phyloP scores from a whole-genome alignment of 2,329 filamentous ascomycete genomes.

The Metarhizium brunneum region DNA sequence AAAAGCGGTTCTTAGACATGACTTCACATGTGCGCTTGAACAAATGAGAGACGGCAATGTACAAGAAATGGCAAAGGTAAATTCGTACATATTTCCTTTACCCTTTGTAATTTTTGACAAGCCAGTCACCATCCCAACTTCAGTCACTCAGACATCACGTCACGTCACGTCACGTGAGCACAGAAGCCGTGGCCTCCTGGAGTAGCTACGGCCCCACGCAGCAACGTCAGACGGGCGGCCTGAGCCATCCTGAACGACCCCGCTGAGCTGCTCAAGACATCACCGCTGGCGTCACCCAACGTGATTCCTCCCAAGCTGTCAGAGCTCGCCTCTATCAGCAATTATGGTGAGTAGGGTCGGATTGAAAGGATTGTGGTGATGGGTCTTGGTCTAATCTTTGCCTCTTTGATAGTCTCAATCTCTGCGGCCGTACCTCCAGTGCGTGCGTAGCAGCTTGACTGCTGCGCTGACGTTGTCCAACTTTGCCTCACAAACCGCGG shows the following conservation, averaged over 20 bases:
- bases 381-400: neutral
- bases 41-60: too few species aligned
- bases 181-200: neutral
- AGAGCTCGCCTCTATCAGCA: constrained; percentile 1
- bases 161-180: constrained; percentile 1
- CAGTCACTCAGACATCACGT: neutral
- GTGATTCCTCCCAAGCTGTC: neutral
- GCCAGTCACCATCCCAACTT: too few species aligned
- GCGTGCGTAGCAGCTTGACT: constrained; percentile 87
- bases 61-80: too few species aligned
- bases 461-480: constrained; percentile 83
- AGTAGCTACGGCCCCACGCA: constrained; percentile 16
- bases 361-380: neutral
- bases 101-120: too few species aligned
- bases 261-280: constrained; percentile 10
- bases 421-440: constrained; percentile 90
- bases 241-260: constrained; percentile 13
- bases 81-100: too few species aligned
- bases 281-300: constrained; percentile 7
- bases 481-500: constrained; percentile 93
- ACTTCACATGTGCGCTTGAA: too few species aligned
- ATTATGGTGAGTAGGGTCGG: neutral
- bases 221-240: constrained; percentile 21
- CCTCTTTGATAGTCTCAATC: constrained; percentile 68
- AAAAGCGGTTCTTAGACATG: too few species aligned